Evolutionary conservation across 208 protist genomes (phyloP), one percentile per base, ranked within the genome.

Genomic region (Leishmania braziliensis): DNA sequence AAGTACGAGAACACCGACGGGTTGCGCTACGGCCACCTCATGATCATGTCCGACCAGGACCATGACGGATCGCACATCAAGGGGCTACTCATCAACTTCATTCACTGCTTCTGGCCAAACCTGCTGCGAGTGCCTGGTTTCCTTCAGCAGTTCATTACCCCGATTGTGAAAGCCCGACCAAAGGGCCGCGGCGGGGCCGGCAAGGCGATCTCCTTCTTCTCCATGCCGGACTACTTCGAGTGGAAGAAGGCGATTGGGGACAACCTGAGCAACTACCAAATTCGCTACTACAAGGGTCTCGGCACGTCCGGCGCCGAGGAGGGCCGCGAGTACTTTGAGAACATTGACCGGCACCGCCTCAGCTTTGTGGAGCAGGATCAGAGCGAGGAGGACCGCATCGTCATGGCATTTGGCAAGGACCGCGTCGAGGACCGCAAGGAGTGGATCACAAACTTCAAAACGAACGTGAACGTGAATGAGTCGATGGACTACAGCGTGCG

Each of bases 11-110:
- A 78, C 65, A 71, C 87, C 0, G 93, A 98, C 48, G 82, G 85
- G 33, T 91, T 99, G 54, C 95, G 99, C 74, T 99, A 99, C 92
- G 99, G 99, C 10, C 95, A 98, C 75, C 83, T 99, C 48, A 99
- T 99, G 99, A 99, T 99, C 80, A 99, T 99, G 99, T 97, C 99
- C 12, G 99, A 99, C 96, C 99, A 99, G 91, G 99, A 99, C 96
- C 95, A 99, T 87, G 99, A 99, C 86, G 99, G 99, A 26, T 99
- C 99, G 58, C 99, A 99, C 93, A 99, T 99, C 89, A 99, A 99
- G 87, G 99, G 99, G 20, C 93, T 99, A 14, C 87, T 99, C 43
- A 99, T 99, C 87, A 99, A 99, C 93, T 98, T 99, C 75, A 95
- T 99, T 58, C 99, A 99, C 87, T 95, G 97, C 85, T 99, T 99